Conservation (phyloP, 306 rosid genomes). For the Astragalus membranaceus region DNA sequence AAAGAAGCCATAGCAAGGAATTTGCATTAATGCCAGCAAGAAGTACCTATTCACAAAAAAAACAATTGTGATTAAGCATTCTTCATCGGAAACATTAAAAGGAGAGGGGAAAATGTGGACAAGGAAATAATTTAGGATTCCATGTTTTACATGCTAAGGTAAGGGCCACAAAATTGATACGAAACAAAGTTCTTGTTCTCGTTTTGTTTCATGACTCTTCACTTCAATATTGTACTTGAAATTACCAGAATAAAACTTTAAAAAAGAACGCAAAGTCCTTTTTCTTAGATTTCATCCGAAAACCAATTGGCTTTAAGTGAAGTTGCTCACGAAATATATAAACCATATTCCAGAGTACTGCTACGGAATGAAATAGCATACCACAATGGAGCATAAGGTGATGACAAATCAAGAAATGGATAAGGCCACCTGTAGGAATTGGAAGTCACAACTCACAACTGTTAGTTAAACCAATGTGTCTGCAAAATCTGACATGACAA, state of each 20-base stretch:
- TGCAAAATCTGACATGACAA: background rate
- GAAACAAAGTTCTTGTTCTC: too few relatives aligned
- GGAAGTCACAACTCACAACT: background rate
- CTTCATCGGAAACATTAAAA: background rate
- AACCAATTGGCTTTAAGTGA: too few relatives aligned
- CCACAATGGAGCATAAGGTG: constrained; percentile 66
- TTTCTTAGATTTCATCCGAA: too few relatives aligned
- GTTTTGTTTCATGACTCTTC: too few relatives aligned
- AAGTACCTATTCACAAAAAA: constrained; percentile 32
- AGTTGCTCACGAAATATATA: too few relatives aligned
- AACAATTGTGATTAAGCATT: constrained; percentile 3
- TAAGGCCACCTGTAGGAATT: constrained; percentile 74
- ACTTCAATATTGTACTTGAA: too few relatives aligned
- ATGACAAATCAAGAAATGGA: constrained; percentile 77
- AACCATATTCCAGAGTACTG: too few relatives aligned
- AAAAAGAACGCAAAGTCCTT: too few relatives aligned
- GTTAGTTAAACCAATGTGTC: background rate
- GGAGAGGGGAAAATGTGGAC: too few relatives aligned
- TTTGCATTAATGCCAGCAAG: constrained; percentile 32
- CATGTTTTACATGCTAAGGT: too few relatives aligned
- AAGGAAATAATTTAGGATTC: background rate
- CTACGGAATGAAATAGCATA: constrained; percentile 23
- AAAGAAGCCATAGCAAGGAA: constrained; percentile 45
- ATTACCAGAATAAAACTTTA: too few relatives aligned
- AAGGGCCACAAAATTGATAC: too few relatives aligned